Evolutionary conservation across 2,329 filamentous ascomycete genomes (phyloP).

Genomic region (Lachnellula subtilissima): DNA sequence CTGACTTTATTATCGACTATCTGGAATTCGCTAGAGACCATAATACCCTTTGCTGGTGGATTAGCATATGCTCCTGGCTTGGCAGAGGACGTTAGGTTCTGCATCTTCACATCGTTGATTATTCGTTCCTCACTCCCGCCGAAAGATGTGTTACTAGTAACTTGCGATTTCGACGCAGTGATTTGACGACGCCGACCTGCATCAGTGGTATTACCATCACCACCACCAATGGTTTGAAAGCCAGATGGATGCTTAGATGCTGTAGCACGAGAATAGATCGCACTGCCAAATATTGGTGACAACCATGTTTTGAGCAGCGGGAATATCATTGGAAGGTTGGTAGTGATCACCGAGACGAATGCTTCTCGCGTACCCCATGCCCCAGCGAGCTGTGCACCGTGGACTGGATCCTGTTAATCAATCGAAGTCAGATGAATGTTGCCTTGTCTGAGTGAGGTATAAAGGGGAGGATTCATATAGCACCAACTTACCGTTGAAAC

Average conservation of each 20-base stretch:
- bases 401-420: constrained; percentile 35
- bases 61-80: constrained; percentile 11
- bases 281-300: constrained; percentile 34
- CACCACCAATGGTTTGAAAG: constrained; percentile 39
- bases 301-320: constrained; percentile 40
- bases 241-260: constrained; percentile 35
- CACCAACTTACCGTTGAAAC: constrained; percentile 34
- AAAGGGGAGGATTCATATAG: background rate
- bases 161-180: constrained; percentile 31
- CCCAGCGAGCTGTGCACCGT: constrained; percentile 35
- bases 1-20: constrained; percentile 8
- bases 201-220: constrained; percentile 27
- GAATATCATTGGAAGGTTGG: constrained; percentile 40
- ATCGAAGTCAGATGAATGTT: constrained; percentile 27
- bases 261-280: constrained; percentile 35
- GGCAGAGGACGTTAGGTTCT: constrained; percentile 30
- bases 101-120: constrained; percentile 39
- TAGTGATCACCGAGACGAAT: constrained; percentile 36
- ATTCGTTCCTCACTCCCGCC: constrained; percentile 42
- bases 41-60: constrained; percentile 29
- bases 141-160: constrained; percentile 33
- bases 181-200: constrained; percentile 29
- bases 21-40: constrained; percentile 35
- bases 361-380: constrained; percentile 37
- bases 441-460: background rate